Evolutionary conservation across 2,329 filamentous ascomycete species (phyloP), one percentile per base, ranked within the genome.

Genomic region (Cytospora chrysosperma): DNA sequence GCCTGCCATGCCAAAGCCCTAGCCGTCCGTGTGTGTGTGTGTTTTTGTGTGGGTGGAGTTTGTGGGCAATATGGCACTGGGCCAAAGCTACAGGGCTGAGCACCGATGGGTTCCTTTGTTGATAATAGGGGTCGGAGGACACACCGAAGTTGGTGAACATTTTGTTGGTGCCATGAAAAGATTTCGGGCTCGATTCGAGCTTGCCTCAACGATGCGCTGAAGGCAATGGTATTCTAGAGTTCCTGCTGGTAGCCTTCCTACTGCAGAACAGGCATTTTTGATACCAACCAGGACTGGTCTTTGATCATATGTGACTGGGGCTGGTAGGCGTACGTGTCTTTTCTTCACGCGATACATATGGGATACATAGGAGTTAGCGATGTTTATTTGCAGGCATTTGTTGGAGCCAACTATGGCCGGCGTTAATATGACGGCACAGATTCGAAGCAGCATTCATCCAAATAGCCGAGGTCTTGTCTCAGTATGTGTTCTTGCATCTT

Each of bases 1-100:
- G 30, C 65, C 65, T 32, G 61, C 64, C 28, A 64, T 61, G 61
- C 64, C 64, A 19, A 61, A 52, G 32, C 21, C 13, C 7, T 64
- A 57, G 10, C 2, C 3, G n/a, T 13, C n/a, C 13, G 3, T 43
- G 32, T n/a, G n/a, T n/a, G n/a, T n/a, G n/a, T n/a, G n/a, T n/a
- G n/a, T n/a, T n/a, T n/a, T n/a, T n/a, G n/a, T n/a, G n/a, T n/a
- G n/a, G n/a, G n/a, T n/a, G 28, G 43, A 10, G 2, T 40, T 40
- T 40, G 1, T 40, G 17, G 17, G 12, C 4, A 5, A 40, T 19
- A 10, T 40, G 37, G 6, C 15, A 40, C 7, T 40, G 37, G 15
- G n/a, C 19, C 37, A 4, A 40, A 40, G 37, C 7, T 40, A n/a
- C 17, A n/a, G 37, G 37, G 1, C 4, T 15, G 13, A 10, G 7